Conservation (phyloP, 305 asterid genomes). For the Petunia hybrid region DNA sequence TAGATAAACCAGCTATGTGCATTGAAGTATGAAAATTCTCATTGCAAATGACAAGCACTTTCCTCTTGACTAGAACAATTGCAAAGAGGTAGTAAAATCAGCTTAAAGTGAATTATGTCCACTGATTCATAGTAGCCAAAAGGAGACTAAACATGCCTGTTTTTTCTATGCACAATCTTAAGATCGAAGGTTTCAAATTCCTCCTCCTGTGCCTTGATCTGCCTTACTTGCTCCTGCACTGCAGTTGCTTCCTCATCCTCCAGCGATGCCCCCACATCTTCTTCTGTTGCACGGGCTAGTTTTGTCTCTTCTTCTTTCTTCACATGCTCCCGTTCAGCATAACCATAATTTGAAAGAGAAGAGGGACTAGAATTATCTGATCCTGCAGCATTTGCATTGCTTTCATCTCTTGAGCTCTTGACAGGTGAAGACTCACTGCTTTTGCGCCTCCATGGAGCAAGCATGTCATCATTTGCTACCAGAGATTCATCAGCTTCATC, state of each 20-base stretch:
- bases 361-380: constrained; percentile 91
- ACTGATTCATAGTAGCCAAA: constrained; percentile 28
- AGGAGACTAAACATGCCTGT: constrained; percentile 61
- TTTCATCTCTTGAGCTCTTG: constrained; percentile 77
- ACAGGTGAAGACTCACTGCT: constrained; percentile 73
- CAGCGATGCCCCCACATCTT: constrained; percentile 63
- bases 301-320: constrained; percentile 59
- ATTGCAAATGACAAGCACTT: neutral
- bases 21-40: constrained; percentile 19
- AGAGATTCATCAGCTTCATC: constrained; percentile 65
- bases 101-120: constrained; percentile 15
- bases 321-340: constrained; percentile 60
- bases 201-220: constrained; percentile 97
- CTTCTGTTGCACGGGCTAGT: constrained; percentile 61
- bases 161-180: constrained; percentile 96
- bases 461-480: constrained; percentile 66
- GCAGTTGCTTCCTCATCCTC: constrained; percentile 99
- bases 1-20: neutral
- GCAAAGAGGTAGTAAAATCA: constrained; percentile 28
- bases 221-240: constrained; percentile 97
- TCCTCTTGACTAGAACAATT: constrained; percentile 1
- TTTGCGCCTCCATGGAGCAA: constrained; percentile 74
- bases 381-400: constrained; percentile 52
- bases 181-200: constrained; percentile 95
- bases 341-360: constrained; percentile 77